Conservation (phyloP, 163 green algal species). For the Chlamydomonas reinhardtii region DNA sequence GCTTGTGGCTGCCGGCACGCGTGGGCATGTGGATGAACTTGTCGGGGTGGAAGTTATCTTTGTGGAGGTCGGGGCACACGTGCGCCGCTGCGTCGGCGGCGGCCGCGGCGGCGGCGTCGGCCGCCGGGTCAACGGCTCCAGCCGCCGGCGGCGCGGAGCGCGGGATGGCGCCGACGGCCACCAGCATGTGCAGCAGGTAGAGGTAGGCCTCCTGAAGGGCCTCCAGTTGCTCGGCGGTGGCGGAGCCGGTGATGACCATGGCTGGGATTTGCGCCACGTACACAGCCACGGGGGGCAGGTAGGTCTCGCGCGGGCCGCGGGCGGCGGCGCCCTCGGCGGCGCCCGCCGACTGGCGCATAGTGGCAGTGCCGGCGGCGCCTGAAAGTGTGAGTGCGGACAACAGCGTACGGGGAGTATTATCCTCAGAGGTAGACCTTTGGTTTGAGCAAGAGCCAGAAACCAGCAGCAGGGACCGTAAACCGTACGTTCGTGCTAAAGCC, state of each 20-base stretch:
- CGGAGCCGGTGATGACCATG: not conserved
- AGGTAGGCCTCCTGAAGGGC: not conserved
- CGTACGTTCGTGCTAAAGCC: too few species aligned
- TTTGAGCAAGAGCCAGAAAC: too few species aligned
- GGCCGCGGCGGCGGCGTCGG: not conserved
- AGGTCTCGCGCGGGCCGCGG: not conserved
- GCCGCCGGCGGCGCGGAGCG: not conserved
- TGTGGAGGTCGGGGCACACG: constrained; percentile 29
- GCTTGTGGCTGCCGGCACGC: not conserved
- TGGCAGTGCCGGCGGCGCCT: too few species aligned
- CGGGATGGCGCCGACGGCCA: not conserved
- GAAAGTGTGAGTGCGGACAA: too few species aligned
- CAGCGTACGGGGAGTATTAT: too few species aligned
- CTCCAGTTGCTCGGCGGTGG: constrained; percentile 17
- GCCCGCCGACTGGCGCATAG: too few species aligned
- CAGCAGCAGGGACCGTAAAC: too few species aligned
- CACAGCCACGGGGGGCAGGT: constrained; percentile 27
- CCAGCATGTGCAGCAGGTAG: constrained; percentile 8
- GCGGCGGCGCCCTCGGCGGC: not conserved
- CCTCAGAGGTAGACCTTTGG: too few species aligned
- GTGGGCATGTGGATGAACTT: not conserved
- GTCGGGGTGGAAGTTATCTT: constrained; percentile 35
- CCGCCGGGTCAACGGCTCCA: not conserved
- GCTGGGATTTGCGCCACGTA: constrained; percentile 30
- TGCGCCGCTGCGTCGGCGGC: not conserved